Evolutionary conservation across 169 alveolate species (phyloP).

Genomic region (Eimeria acervulina): DNA sequence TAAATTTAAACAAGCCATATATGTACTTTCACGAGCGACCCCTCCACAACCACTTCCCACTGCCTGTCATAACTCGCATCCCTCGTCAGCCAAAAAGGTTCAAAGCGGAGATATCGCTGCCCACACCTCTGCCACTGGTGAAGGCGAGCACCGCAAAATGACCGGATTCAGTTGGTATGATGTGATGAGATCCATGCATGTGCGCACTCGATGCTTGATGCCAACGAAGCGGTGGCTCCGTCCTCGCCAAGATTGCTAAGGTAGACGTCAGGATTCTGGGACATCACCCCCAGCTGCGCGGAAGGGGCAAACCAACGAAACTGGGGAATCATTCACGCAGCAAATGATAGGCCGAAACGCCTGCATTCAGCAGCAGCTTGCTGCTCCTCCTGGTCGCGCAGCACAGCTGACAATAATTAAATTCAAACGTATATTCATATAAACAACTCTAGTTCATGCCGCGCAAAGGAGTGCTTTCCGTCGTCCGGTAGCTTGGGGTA

Average conservation of each 20-base stretch:
- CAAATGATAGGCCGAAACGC: constrained; percentile 11
- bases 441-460: constrained; percentile 76
- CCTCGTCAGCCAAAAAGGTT: constrained; percentile 62
- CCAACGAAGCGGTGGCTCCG: background rate
- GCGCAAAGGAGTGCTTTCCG: constrained; percentile 79
- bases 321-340: background rate
- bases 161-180: background rate
- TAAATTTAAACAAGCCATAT: background rate
- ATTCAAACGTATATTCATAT: constrained; percentile 31
- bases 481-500: constrained; percentile 92
- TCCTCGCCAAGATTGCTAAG: constrained; percentile 15
- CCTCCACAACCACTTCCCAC: background rate
- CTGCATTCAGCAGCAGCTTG: background rate
- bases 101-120: constrained; percentile 8
- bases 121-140: constrained; percentile 25
- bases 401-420: background rate
- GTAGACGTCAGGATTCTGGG: constrained; percentile 14
- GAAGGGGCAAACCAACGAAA: background rate
- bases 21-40: background rate
- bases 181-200: background rate
- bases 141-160: constrained; percentile 52
- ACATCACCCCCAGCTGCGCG: background rate
- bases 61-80: constrained; percentile 36
- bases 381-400: constrained; percentile 5
- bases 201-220: background rate